These are phyloP conservation scores for Lactarius sp. DNA, from an alignment of 768 basidiomycete species.

Conservation along the genomic window DNA sequence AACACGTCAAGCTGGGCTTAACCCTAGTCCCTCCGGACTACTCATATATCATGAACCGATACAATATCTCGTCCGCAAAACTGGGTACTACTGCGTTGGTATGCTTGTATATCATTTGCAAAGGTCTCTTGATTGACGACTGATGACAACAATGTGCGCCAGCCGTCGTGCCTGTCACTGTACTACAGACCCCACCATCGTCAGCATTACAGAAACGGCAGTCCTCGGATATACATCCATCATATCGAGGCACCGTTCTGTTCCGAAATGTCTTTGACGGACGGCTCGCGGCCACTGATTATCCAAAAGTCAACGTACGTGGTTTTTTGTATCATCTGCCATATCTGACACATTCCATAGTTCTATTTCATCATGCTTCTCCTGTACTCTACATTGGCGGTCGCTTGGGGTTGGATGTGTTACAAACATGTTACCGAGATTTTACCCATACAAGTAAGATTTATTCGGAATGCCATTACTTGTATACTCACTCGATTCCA, in stretches of 20 bases:
- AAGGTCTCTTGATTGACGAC: neutral
- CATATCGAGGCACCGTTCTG: constrained; percentile 71
- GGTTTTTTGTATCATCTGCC: neutral
- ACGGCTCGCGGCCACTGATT: constrained; percentile 85
- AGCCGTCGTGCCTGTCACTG: constrained; percentile 88
- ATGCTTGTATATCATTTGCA: constrained; percentile 31
- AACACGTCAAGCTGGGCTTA: constrained; percentile 33
- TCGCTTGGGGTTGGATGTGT: constrained; percentile 79
- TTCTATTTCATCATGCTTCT: constrained; percentile 86
- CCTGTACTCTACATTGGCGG: constrained; percentile 64
- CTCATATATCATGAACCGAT: constrained; percentile 65
- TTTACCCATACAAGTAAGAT: constrained; percentile 78
- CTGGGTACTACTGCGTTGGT: constrained; percentile 97
- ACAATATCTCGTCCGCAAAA: constrained; percentile 76
- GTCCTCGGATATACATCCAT: constrained; percentile 61
- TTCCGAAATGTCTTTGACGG: constrained; percentile 90
- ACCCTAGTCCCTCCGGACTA: constrained; percentile 47
- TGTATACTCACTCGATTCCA: constrained; percentile 12
- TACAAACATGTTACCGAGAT: constrained; percentile 77
- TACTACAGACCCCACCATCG: constrained; percentile 40
- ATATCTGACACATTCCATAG: constrained; percentile 35
- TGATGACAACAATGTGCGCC: constrained; percentile 12
- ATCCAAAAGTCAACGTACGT: constrained; percentile 92
- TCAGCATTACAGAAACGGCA: constrained; percentile 28
- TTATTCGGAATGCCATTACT: neutral